These are phyloP conservation scores for Geopyxis carbonaria DNA, from an alignment of 495 filamentous ascomycete species.

Conservation along the genomic window DNA sequence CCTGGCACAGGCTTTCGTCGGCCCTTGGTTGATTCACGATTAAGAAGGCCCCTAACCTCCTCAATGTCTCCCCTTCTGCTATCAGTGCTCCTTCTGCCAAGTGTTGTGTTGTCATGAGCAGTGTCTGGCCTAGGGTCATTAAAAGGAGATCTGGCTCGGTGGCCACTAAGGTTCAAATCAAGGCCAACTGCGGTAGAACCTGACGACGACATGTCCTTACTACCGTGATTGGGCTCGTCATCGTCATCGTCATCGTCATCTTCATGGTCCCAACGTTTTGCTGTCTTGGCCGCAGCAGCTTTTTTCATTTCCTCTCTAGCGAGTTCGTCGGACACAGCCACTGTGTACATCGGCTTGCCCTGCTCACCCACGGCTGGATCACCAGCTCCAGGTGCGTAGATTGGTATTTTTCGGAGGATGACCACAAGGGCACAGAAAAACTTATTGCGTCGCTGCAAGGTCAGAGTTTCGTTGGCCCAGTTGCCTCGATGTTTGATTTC, in stretches of 20 bases:
- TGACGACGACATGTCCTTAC: neutral
- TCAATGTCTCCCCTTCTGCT: slow-evolving; percentile 24
- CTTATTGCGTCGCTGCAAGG: slow-evolving; percentile 70
- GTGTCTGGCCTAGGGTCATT: neutral
- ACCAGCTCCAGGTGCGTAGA: slow-evolving; percentile 60
- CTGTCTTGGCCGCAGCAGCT: slow-evolving; percentile 43
- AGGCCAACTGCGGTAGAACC: neutral
- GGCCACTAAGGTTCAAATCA: neutral
- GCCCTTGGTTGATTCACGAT: slow-evolving; percentile 27
- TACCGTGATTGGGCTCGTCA: slow-evolving; percentile 8
- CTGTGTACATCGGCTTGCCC: slow-evolving; percentile 54
- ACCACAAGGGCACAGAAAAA: slow-evolving; percentile 90
- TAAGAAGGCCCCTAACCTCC: slow-evolving; percentile 27
- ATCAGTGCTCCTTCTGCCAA: slow-evolving; percentile 9
- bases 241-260: slow-evolving; percentile 8
- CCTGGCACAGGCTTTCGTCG: slow-evolving; percentile 17
- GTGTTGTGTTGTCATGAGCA: neutral
- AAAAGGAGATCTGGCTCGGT: neutral
- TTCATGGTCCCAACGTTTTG: slow-evolving; percentile 34
- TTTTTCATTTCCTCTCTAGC: slow-evolving; percentile 43
- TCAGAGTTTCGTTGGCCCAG: slow-evolving; percentile 82
- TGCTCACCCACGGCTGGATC: slow-evolving; percentile 48
- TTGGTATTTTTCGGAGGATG: slow-evolving; percentile 71
- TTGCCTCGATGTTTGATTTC: slow-evolving; percentile 87
- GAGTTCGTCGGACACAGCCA: slow-evolving; percentile 48